Conservation (phyloP, 345 rosid genomes). For the Ricinus communis region DNA sequence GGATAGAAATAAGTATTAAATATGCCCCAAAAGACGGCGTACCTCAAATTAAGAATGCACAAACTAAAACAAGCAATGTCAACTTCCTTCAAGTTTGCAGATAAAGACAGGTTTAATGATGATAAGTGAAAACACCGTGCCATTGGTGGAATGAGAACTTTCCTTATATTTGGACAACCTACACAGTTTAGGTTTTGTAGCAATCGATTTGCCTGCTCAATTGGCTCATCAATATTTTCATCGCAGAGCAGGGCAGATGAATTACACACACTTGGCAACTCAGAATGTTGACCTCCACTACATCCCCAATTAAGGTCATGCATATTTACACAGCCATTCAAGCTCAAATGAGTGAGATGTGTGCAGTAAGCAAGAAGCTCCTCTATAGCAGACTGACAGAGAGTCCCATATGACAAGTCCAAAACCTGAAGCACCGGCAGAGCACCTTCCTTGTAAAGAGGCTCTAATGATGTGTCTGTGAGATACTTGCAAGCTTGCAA, state of each 20-base stretch:
- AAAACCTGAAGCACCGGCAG: conserved; percentile 74
- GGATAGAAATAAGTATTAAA: background rate
- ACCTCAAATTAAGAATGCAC: conserved; percentile 82
- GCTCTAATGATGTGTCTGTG: conserved; percentile 80
- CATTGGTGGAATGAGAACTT: conserved; percentile 73
- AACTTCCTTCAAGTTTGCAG: conserved; percentile 87
- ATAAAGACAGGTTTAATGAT: conserved; percentile 79
- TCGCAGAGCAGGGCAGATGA: conserved; percentile 26
- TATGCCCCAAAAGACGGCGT: background rate
- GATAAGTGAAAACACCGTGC: conserved; percentile 77
- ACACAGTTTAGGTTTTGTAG: conserved; percentile 92
- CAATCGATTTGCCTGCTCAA: conserved; percentile 60
- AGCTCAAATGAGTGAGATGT: conserved; percentile 87
- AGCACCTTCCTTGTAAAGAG: conserved; percentile 84
- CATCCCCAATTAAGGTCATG: conserved; percentile 92
- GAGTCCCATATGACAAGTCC: conserved; percentile 93
- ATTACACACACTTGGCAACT: conserved; percentile 28
- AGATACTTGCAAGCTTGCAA: conserved; percentile 99
- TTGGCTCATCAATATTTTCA: conserved; percentile 34
- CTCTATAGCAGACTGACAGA: conserved; percentile 89
- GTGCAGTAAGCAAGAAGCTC: conserved; percentile 92
- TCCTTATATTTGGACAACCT: conserved; percentile 87
- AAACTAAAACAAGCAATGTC: conserved; percentile 70
- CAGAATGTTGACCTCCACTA: conserved; percentile 43
- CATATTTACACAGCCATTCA: conserved; percentile 91